Evolutionary conservation across 73 alveolate genomes (phyloP), one percentile per base, ranked within the genome.

Genomic region (Paramecium sonneborni): DNA sequence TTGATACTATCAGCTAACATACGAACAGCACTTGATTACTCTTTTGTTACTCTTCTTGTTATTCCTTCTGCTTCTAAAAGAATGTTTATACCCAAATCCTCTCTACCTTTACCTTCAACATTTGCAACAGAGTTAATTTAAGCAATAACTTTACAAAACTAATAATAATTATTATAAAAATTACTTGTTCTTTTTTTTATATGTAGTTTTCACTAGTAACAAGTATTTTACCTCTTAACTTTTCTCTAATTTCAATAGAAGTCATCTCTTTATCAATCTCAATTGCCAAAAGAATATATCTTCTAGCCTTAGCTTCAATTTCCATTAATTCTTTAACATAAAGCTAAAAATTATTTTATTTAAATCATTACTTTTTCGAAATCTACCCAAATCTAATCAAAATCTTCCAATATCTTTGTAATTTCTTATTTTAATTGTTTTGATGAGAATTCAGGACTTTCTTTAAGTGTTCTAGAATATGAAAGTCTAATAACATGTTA

Each of bases 51-150:
- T 44, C 98, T 95, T 41, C 96, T 95, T 79, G 94, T 79, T 3
- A 97, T 92, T 28, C 98, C 98, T 95, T 98, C 99, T 30, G 99
- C 98, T 86, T 93, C 95, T 14, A 95, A 86, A 84, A 98, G 93
- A 7, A 98, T 97, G 28, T 97, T 97, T 57, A 94, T 92, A 0
- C 96, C 96, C 14, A 98, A 87, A 91, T 98, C 99, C 86, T 95
- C 97, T 70, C 99, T 93, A n/a, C 99, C 99, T 93, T 96, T 98
- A 1, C 99, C 99, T 62, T 98, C 98, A 28, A 95, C 93, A 92
- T 98, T 98, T 21, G 99, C 99, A 24, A 97, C 99, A 34, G 98
- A 79, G 85, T 98, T 98, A 82, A 98, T 96, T 92, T 97, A 89
- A 26, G 98, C 97, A 48, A 98, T 93, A 28, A 93, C 95, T 44